Evolutionary conservation across 371 early-diverging fungal genomes (phyloP), one percentile per base, ranked within the genome.

Genomic region (Coemansia sp.): DNA sequence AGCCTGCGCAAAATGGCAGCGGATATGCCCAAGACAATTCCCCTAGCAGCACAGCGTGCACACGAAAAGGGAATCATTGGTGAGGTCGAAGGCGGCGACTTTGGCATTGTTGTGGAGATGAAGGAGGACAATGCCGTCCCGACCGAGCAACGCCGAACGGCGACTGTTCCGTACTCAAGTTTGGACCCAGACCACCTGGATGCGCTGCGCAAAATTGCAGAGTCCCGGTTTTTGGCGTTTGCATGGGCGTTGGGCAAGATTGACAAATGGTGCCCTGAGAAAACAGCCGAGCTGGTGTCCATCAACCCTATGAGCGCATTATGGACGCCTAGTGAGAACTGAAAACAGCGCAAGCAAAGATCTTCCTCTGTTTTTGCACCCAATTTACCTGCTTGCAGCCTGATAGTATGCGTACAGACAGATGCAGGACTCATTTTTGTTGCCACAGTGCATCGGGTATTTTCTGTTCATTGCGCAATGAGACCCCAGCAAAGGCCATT

Each of bases 181-280:
- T 68, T 81, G 2, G 81, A 81, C 50, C 68, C 76, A 29, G 67
- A 76, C 61, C 79, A 70, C 34, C 64, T 73, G 24, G 74, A 81
- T 22, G 68, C 79, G 7, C 68, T 83, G 26, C 67, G 68, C n/a
- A 73, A 78, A 47, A 81, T 86, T 50, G 79, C 86, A 6, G 84
- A 84, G 66, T 66, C 79, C 31, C 76, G 86, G n/a, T 72, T 85
- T 27, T 65, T 83, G 48, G 82, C 85, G 0, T 76, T 86, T 51
- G 80, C 76, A 0, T 86, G 85, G 85, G 53, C 83, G 16, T 58
- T 78, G 5, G 81, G 80, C 5, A 77, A 64, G 62, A 52, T 61
- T 0, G 59, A 72, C 31, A 68, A 71, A 8, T 86, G 85, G 85
- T 83, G 84, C 40, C 61, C 66, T 11, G 74, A 71, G 26, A 52